A percentile compares a stretch with the other conserved stretches of the same genome.
phyloP scores from a whole-genome alignment of 2,329 filamentous ascomycete genomes.

The Trichocomaceae sp. region DNA sequence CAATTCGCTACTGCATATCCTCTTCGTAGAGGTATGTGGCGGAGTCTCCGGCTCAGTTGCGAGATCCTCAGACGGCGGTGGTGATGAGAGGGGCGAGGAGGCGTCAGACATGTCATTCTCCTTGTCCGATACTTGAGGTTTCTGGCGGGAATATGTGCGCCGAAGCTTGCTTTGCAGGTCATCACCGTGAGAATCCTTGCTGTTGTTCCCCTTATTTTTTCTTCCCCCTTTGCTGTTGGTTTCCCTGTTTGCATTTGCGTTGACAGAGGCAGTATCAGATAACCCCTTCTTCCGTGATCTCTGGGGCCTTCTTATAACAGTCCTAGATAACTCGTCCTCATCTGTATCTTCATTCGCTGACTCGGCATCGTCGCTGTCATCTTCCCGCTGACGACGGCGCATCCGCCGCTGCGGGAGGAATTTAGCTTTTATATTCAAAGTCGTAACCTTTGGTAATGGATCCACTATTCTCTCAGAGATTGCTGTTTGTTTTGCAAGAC shows the following conservation, averaged over 20 bases:
- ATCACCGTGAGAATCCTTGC: neutral
- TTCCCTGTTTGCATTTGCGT: constrained; percentile 17
- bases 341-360: constrained; percentile 25
- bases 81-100: constrained; percentile 30
- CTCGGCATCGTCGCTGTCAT: constrained; percentile 18
- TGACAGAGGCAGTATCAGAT: constrained; percentile 19
- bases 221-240: constrained; percentile 15
- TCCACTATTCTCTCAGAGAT: constrained; percentile 6
- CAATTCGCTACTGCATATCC: constrained; percentile 32
- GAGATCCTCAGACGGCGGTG: constrained; percentile 24
- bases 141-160: constrained; percentile 15
- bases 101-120: constrained; percentile 24
- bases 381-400: constrained; percentile 18
- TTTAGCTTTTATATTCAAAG: constrained; percentile 30
- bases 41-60: constrained; percentile 19
- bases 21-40: constrained; percentile 10
- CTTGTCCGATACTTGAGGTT: constrained; percentile 20
- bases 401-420: constrained; percentile 31
- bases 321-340: constrained; percentile 31
- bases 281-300: constrained; percentile 16
- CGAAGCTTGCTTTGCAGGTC: neutral
- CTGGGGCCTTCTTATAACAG: constrained; percentile 13
- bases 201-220: constrained; percentile 14
- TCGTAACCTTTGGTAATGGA: constrained; percentile 22
- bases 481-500: neutral